Base-by-base conservation (phyloP, 139 green algal genomes). In the Auxenochlorella pyrenoidosa region DNA sequence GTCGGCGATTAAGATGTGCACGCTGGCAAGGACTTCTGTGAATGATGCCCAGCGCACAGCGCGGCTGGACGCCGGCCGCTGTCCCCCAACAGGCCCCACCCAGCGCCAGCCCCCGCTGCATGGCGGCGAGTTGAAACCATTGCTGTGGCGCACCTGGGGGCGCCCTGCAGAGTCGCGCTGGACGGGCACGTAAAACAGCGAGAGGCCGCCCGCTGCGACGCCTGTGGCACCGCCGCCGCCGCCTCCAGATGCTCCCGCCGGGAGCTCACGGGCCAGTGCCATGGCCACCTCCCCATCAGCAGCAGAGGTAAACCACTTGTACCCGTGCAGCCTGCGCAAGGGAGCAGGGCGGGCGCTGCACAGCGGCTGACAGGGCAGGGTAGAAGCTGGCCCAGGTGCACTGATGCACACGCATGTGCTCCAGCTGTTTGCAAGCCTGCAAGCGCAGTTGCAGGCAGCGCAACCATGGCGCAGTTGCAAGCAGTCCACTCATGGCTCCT, bases 231-330 rank as follows among this genome's bases (percentile, higher is more conserved):
- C 3, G 40, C 81, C 34, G 65, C 41, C 36, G 40, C 34, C 0
- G 22, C 32, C 77, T 71, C 6, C n/a, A 32, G n/a, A 10, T 6
- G 36, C 34, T 16, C 36, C 36, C 36, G 12, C 58, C 12, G 51
- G 58, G 58, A 54, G 75, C 76, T 89, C 85, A 1, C 85, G 43
- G 12, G 58, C 85, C 60, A 89, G 75, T 2, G 44, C 76, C 76
- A 89, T 84, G 32, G 38, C 34, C 63, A 85, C 63, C 76, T 89
- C 76, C 0, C 85, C 85, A 71, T 89, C 85, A 5, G 85, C 85
- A 38, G 85, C 85, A 15, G 34, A 75, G n/a, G 85, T 89, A 76
- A 89, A 89, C 85, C 85, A 89, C 76, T 89, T 89, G 85, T 85
- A 89, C 13, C 85, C 85, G 3, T 28, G 3, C 63, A 88, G 85